These are phyloP conservation scores for Orobanche coerulescens DNA, from an alignment of 257 asterid species.

Conservation along the genomic window DNA sequence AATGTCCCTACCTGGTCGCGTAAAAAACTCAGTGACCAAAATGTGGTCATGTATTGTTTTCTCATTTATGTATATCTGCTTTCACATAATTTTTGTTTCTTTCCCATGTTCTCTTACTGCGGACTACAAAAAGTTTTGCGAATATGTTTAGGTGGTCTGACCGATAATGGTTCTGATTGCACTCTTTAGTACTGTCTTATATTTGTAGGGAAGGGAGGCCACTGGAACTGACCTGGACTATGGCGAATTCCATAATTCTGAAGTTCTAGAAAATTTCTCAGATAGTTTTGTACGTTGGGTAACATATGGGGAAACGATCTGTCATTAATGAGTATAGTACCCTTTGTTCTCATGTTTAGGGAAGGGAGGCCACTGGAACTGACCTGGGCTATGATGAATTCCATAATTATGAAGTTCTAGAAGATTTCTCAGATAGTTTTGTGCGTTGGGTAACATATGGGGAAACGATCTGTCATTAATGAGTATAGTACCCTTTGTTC, in stretches of 20 bases:
- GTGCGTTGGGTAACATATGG: conserved; percentile 72
- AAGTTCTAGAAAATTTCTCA: conserved; percentile 73
- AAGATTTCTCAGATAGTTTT: conserved; percentile 85
- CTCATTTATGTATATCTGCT: background rate
- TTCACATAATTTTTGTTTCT: conserved; percentile 4
- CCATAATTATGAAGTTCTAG: conserved; percentile 45
- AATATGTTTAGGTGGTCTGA: background rate
- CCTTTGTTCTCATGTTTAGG: conserved; percentile 15
- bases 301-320: conserved; percentile 60
- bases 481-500: conserved; percentile 17
- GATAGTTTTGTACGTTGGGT: conserved; percentile 87
- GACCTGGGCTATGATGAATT: conserved; percentile 38
- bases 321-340: conserved; percentile 37
- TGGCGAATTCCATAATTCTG: conserved; percentile 37
- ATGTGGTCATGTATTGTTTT: background rate
- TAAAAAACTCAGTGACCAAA: too few species aligned
- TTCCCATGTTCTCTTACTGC: background rate
- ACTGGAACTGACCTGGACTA: conserved; percentile 36
- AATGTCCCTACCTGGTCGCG: too few species aligned
- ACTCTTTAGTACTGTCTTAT: conserved; percentile 14
- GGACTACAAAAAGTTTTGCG: background rate
- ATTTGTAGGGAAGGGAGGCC: conserved; percentile 46
- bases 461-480: conserved; percentile 66
- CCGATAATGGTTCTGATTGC: conserved; percentile 2
- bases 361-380: conserved; percentile 37